These are phyloP conservation scores for Phytophthora ramorum DNA, from an alignment of 352 stramenopile genomes.

Conservation along the genomic window DNA sequence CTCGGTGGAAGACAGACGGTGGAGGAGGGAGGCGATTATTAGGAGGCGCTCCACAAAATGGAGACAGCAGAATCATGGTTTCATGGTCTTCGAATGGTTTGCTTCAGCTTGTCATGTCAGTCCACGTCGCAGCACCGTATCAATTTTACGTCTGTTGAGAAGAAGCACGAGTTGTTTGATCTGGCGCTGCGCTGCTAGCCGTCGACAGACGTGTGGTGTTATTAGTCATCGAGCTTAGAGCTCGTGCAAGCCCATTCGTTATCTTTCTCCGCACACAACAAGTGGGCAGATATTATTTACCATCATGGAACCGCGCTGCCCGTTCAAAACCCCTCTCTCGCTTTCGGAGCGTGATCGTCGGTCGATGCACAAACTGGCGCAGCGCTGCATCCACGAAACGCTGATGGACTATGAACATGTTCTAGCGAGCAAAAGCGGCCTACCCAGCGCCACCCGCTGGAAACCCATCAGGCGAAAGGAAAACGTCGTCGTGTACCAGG, in stretches of 20 bases:
- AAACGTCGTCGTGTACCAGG: constrained; percentile 37
- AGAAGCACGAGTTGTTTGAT: background rate
- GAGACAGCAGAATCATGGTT: background rate
- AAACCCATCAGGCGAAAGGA: constrained; percentile 40
- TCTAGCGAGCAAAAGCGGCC: constrained; percentile 25
- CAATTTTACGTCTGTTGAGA: constrained; percentile 6
- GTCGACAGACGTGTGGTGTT: constrained; percentile 11
- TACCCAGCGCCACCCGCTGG: constrained; percentile 35
- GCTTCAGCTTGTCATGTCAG: constrained; percentile 1
- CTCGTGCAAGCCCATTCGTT: constrained; percentile 14
- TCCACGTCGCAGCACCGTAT: constrained; percentile 25
- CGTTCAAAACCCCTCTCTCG: constrained; percentile 35
- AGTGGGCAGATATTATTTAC: constrained; percentile 14
- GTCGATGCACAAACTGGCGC: constrained; percentile 26
- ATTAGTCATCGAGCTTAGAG: constrained; percentile 3
- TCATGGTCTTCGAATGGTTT: constrained; percentile 14
- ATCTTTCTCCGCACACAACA: constrained; percentile 15
- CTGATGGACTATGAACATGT: constrained; percentile 43
- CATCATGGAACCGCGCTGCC: constrained; percentile 23
- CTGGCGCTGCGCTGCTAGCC: background rate
- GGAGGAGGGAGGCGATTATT: background rate
- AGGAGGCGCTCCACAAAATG: constrained; percentile 1
- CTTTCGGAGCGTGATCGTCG: constrained; percentile 36
- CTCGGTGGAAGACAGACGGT: constrained; percentile 24
- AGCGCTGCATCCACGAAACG: constrained; percentile 31